These are phyloP conservation scores for Paecilomyces variotii DNA, from an alignment of 2,329 filamentous ascomycete genomes.

Conservation along the genomic window DNA sequence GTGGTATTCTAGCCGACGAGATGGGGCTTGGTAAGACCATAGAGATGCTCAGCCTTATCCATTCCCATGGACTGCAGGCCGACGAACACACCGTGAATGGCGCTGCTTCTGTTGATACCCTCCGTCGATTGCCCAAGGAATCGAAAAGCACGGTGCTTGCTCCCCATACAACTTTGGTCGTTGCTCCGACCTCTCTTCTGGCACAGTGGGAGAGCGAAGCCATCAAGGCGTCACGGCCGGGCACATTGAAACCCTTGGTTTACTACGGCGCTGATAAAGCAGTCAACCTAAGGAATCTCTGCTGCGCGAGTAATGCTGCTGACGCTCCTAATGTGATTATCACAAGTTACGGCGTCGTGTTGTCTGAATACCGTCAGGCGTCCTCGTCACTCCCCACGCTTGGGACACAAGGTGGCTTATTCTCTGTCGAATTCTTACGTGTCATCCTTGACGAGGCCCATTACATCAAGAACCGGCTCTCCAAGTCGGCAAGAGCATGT, in stretches of 20 bases:
- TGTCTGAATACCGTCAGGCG: constrained; percentile 81
- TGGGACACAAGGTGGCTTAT: constrained; percentile 66
- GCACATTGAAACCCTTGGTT: constrained; percentile 73
- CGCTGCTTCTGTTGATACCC: constrained; percentile 46
- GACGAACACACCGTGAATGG: constrained; percentile 19
- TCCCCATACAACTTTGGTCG: constrained; percentile 82
- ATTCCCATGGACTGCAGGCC: constrained; percentile 63
- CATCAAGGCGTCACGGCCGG: constrained; percentile 76
- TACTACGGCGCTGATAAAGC: constrained; percentile 89
- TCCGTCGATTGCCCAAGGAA: constrained; percentile 55
- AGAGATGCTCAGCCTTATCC: constrained; percentile 91
- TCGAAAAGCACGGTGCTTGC: constrained; percentile 56
- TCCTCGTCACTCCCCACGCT: constrained; percentile 50
- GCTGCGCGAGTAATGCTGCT: constrained; percentile 62
- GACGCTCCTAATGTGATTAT: constrained; percentile 85
- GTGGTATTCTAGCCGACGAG: constrained; percentile 86
- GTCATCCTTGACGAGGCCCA: constrained; percentile 95
- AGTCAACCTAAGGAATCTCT: constrained; percentile 68
- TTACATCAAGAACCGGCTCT: constrained; percentile 80
- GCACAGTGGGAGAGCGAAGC: constrained; percentile 96
- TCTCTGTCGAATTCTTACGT: constrained; percentile 89
- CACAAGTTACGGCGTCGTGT: constrained; percentile 84
- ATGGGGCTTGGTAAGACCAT: constrained; percentile 99
- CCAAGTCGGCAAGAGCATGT: constrained; percentile 91
- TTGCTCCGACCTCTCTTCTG: constrained; percentile 96